Percentiles rank a stretch among this genome's conserved stretches.
Evolutionary conservation across 2,329 filamentous ascomycete species (phyloP).

Genomic region (Ophiocordyceps camponoti-saundersi): DNA sequence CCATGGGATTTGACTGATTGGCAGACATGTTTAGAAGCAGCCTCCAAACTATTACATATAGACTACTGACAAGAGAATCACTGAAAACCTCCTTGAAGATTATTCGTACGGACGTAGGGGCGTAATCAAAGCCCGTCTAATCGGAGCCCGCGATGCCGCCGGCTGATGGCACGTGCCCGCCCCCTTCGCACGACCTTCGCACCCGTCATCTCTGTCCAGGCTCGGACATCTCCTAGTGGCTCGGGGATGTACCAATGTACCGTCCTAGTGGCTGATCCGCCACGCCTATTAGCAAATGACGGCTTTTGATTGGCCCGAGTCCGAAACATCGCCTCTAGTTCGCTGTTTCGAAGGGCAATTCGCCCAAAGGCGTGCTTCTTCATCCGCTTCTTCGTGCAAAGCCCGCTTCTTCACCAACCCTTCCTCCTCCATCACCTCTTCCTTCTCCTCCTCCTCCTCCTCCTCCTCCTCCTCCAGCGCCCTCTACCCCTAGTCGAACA

Average conservation of each 20-base stretch:
- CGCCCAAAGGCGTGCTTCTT: not conserved
- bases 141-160: not conserved
- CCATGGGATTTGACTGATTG: too few species aligned
- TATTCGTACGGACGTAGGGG: too few species aligned
- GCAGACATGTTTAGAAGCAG: too few species aligned
- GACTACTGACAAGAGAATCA: too few species aligned
- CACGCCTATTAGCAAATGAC: conserved; percentile 10
- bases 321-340: not conserved
- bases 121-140: too few species aligned
- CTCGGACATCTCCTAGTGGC: too few species aligned
- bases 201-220: too few species aligned
- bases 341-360: too few species aligned
- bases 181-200: too few species aligned
- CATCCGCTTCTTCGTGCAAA: not conserved
- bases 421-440: not conserved
- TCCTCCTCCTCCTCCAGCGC: too few species aligned
- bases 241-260: not conserved
- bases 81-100: too few species aligned
- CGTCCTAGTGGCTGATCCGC: not conserved
- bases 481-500: not conserved
- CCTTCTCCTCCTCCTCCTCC: not conserved
- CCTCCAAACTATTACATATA: not conserved
- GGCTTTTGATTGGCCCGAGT: conserved; percentile 9
- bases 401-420: too few species aligned
- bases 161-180: not conserved